Percentiles rank a stretch among this genome's conserved stretches.
phyloP scores from a whole-genome alignment of 1,284 basidiomycete species.

The Leccinum solheimii region DNA sequence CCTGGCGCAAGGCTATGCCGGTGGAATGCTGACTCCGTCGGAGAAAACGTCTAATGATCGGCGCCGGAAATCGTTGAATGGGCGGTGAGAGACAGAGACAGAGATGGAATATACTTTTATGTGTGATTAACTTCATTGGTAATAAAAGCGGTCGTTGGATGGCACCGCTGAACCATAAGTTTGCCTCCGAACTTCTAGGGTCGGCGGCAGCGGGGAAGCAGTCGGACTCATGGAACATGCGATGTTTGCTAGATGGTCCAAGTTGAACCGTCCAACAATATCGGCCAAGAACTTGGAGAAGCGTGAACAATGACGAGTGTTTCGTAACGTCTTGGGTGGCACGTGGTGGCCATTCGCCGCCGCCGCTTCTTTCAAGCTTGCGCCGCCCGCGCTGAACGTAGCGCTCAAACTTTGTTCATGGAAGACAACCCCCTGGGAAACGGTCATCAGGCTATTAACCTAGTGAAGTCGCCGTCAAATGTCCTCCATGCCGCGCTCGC shows the following conservation, averaged over 20 bases:
- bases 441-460: not conserved
- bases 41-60: not conserved
- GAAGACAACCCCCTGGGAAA: not conserved
- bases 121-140: not conserved
- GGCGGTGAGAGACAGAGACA: not conserved
- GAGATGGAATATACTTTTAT: not conserved
- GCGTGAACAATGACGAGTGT: not conserved
- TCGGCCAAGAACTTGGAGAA: not conserved
- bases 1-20: not conserved
- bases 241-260: not conserved
- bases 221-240: not conserved
- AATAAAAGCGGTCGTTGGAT: not conserved
- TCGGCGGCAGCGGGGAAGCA: not conserved
- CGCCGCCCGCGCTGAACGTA: not conserved
- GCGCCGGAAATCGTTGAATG: not conserved
- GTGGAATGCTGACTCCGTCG: not conserved
- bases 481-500: not conserved
- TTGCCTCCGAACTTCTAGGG: not conserved
- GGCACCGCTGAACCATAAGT: not conserved
- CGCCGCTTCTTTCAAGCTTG: not conserved
- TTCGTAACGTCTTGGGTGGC: not conserved
- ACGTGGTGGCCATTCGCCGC: not conserved
- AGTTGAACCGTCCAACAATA: not conserved
- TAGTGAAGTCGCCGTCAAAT: not conserved
- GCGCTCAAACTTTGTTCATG: not conserved